Conservation (phyloP, 345 rosid genomes). For the Leavenworthia alabamica region DNA sequence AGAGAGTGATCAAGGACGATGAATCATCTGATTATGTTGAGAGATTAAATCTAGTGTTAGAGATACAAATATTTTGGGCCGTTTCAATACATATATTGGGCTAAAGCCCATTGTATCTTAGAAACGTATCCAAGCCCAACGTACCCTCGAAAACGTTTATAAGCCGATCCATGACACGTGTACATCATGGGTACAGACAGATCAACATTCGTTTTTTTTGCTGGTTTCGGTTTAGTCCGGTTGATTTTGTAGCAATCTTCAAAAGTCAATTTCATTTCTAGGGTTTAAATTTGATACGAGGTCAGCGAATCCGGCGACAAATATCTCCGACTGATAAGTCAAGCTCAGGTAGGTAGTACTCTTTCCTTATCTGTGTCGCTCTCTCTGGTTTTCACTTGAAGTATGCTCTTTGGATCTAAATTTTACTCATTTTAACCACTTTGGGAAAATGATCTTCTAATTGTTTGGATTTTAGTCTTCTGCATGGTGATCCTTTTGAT, state of each 20-base stretch:
- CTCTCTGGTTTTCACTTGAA: slow-evolving; percentile 9
- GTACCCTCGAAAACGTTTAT: not conserved
- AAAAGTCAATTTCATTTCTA: slow-evolving; percentile 28
- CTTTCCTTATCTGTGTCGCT: not conserved
- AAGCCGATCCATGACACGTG: not conserved
- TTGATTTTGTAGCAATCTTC: slow-evolving; percentile 15
- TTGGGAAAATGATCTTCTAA: not conserved
- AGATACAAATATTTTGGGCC: slow-evolving; percentile 1
- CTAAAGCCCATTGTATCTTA: not conserved
- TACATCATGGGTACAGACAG: too few relatives aligned
- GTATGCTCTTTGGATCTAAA: not conserved
- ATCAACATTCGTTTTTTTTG: not conserved
- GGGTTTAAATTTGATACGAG: slow-evolving; percentile 31
- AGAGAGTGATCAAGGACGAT: slow-evolving; percentile 13
- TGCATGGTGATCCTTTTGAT: not conserved
- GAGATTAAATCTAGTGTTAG: not conserved
- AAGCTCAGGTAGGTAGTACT: slow-evolving; percentile 10
- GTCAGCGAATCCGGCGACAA: slow-evolving; percentile 26
- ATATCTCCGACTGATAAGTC: slow-evolving; percentile 8
- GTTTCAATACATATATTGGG: slow-evolving; percentile 3
- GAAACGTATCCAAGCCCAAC: not conserved
- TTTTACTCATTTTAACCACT: not conserved
- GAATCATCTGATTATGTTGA: slow-evolving; percentile 13
- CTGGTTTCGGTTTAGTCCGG: slow-evolving; percentile 20
- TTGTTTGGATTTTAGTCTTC: not conserved